A percentile compares a stretch with the other conserved stretches of the same genome.
These are phyloP conservation scores for Biscogniauxia sp. DNA, from an alignment of 2,329 filamentous ascomycete genomes.

Conservation along the genomic window DNA sequence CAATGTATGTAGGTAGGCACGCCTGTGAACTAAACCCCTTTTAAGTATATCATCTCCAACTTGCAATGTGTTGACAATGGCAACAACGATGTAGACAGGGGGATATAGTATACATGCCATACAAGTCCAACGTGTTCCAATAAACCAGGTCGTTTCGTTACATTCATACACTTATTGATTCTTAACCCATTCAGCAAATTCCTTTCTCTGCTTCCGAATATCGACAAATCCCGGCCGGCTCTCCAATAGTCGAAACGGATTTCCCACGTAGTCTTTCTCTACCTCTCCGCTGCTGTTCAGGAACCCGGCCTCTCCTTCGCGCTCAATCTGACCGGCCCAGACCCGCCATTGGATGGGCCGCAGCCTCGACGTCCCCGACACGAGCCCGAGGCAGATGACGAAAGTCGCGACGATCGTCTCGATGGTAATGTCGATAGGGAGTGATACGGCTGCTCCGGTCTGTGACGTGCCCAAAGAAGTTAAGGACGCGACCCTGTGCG, in stretches of 20 bases:
- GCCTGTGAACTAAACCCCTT: no score
- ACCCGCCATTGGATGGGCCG: constrained; percentile 81
- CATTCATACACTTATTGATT: constrained; percentile 18
- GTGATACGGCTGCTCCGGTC: constrained; percentile 41
- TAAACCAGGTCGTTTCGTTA: no score
- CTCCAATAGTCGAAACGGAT: constrained; percentile 78
- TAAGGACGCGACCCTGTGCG: constrained; percentile 49
- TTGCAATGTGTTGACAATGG: no score
- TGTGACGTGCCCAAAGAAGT: constrained; percentile 44
- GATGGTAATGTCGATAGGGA: constrained; percentile 83
- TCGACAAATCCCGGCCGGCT: constrained; percentile 83
- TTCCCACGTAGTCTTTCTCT: constrained; percentile 68
- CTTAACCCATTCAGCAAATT: constrained; percentile 75
- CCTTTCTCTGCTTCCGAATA: constrained; percentile 74
- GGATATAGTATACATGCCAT: no score
- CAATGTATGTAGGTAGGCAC: no score
- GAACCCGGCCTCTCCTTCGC: constrained; percentile 64
- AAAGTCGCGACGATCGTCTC: constrained; percentile 81
- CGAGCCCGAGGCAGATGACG: constrained; percentile 79
- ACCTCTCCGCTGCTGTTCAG: constrained; percentile 59
- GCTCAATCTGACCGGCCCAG: constrained; percentile 82
- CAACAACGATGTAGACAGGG: no score
- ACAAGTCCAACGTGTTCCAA: no score
- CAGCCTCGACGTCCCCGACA: constrained; percentile 71
- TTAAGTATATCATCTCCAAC: no score